These are phyloP conservation scores for Hordeum pubiflorum DNA, from an alignment of 202 grass and related monocot species.

Conservation along the genomic window DNA sequence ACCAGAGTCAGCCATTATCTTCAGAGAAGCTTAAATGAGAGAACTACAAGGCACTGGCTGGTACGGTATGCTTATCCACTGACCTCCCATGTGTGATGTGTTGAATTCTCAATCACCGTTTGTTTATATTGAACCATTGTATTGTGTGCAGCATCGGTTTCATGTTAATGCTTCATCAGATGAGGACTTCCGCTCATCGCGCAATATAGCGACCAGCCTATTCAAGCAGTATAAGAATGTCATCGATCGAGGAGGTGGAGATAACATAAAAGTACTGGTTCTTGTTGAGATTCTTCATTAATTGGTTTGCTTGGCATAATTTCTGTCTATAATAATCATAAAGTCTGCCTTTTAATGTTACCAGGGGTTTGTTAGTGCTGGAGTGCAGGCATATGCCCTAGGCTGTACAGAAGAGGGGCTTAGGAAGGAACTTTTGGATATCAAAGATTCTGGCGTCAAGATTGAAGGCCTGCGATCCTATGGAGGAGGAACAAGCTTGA, in stretches of 20 bases:
- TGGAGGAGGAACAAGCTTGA: slow-evolving; percentile 55
- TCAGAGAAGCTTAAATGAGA: slow-evolving; percentile 43
- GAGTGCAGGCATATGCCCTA: slow-evolving; percentile 85
- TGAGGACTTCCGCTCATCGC: slow-evolving; percentile 77
- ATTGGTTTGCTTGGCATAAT: background rate
- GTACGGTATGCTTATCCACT: slow-evolving; percentile 12
- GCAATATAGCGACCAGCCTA: slow-evolving; percentile 74
- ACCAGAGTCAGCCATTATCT: slow-evolving; percentile 45
- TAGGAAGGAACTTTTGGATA: slow-evolving; percentile 74
- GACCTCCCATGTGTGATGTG: slow-evolving; percentile 3
- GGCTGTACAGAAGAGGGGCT: slow-evolving; percentile 89
- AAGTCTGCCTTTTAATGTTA: slow-evolving; percentile 16
- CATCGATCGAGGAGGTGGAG: slow-evolving; percentile 67
- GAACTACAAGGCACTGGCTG: slow-evolving; percentile 54
- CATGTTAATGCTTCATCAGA: slow-evolving; percentile 68
- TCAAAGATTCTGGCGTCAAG: slow-evolving; percentile 63
- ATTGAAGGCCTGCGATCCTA: slow-evolving; percentile 60
- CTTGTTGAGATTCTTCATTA: slow-evolving; percentile 16
- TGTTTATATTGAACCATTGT: background rate
- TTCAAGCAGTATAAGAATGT: slow-evolving; percentile 87
- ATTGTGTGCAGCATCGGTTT: slow-evolving; percentile 56
- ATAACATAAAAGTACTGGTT: slow-evolving; percentile 65
- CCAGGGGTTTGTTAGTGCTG: slow-evolving; percentile 81
- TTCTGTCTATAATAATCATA: background rate
- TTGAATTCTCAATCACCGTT: background rate